phyloP scores from a whole-genome alignment of 1,139 yeast species.

The Candida labiduridarum region DNA sequence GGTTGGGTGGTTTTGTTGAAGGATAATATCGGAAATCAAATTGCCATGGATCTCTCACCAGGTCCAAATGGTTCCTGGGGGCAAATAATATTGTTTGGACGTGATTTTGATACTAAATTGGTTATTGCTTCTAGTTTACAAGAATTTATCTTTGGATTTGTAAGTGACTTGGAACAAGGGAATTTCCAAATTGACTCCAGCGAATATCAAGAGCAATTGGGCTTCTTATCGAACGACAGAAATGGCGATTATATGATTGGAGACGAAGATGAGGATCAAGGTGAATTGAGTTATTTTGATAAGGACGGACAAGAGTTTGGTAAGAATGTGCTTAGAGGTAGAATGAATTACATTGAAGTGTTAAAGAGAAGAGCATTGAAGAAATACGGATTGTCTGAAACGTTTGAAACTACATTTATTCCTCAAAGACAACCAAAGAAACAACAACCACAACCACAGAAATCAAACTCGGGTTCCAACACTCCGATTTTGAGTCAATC shows the following conservation, averaged over 20 bases:
- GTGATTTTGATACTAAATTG: slow-evolving; percentile 64
- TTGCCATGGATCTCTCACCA: slow-evolving; percentile 65
- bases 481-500: slow-evolving; percentile 14
- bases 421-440: slow-evolving; percentile 31
- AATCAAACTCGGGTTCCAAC: slow-evolving; percentile 6
- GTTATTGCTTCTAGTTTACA: slow-evolving; percentile 60
- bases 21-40: slow-evolving; percentile 61
- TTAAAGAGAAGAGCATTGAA: slow-evolving; percentile 53
- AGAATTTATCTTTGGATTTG: slow-evolving; percentile 52
- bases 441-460: slow-evolving; percentile 3
- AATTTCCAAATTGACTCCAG: slow-evolving; percentile 53
- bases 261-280: slow-evolving; percentile 51
- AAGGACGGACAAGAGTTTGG: slow-evolving; percentile 37
- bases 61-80: slow-evolving; percentile 65
- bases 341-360: slow-evolving; percentile 52
- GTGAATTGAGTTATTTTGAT: slow-evolving; percentile 43
- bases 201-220: slow-evolving; percentile 32
- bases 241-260: slow-evolving; percentile 51
- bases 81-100: slow-evolving; percentile 63
- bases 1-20: slow-evolving; percentile 64
- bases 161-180: slow-evolving; percentile 56
- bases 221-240: slow-evolving; percentile 35
- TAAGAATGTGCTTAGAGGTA: slow-evolving; percentile 34
- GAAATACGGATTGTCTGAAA: slow-evolving; percentile 41
- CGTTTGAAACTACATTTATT: slow-evolving; percentile 43